A percentile compares a stretch with the other conserved stretches of the same genome.
Conservation (phyloP, 2,329 filamentous ascomycete genomes). For the Fusarium euwallaceae region DNA sequence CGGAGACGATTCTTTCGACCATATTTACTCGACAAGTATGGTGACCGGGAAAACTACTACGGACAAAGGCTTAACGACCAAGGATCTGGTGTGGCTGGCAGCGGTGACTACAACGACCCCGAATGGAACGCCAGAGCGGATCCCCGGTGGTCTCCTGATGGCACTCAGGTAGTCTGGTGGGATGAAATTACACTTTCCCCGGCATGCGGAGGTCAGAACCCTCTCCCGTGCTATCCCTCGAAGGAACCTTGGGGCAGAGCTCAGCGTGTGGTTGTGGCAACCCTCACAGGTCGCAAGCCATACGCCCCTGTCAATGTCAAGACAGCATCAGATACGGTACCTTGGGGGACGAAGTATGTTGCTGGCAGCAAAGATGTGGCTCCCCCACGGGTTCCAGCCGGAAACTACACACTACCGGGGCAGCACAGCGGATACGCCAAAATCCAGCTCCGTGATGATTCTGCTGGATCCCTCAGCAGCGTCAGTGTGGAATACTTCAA, state of each 20-base stretch:
- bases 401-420: background rate
- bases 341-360: background rate
- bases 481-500: background rate
- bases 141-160: background rate
- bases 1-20: background rate
- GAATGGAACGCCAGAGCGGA: background rate
- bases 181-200: background rate
- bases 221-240: background rate
- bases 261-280: background rate
- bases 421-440: background rate
- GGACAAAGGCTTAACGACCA: background rate
- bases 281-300: background rate
- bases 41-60: background rate
- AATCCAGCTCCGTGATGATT: background rate
- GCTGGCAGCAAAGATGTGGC: background rate
- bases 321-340: background rate
- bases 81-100: background rate
- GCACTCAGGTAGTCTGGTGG: background rate
- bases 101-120: background rate
- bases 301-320: background rate
- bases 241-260: background rate
- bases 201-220: background rate
- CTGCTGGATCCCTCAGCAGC: background rate
- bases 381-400: background rate
- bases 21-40: background rate